Evolutionary conservation across 129 eudicot species (phyloP), one percentile per base, ranked within the genome.

Genomic region (Lactuca sativa): DNA sequence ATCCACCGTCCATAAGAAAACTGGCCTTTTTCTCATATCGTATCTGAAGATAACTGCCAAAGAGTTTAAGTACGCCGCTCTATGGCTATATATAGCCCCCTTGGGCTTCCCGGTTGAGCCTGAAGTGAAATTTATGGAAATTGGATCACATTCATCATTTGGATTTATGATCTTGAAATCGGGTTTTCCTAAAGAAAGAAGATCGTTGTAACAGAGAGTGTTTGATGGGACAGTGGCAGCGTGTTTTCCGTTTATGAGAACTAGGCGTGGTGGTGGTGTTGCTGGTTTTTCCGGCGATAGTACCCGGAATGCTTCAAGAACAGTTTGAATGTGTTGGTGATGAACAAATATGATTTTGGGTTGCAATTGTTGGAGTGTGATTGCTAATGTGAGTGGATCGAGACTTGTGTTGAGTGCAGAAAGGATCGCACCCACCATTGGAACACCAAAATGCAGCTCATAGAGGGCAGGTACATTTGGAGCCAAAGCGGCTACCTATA

Each of bases 381-480:
- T 70, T 33, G 84, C 81, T 55, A 89, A 66, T 1, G 81, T 57
- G 25, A 74, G 44, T 49, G 90, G 60, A 56, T 81, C 86, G 1
- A 89, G 79, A 61, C 78, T 77, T 51, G 96, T 77, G 74, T 88
- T 85, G n/a, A 88, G 73, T 0, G 95, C 77, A 1, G 78, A 81
- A 44, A 85, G 80, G 55, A 88, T 74, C 13, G 82, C 96, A 6
- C 96, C 92, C 4, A 84, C 82, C 87, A 89, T 86, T 64, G 96
- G 92, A 56, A 81, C 96, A 6, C 69, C 96, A 53, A 86, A 89
- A 37, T 89, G 92, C 56, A 89, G 80, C 85, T 89, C 96, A 49
- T 86, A 86, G 15, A 81, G 92, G 37, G 84, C 89, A 31, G 92
- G 88, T 30, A 78, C 73, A 15, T 89, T 89, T 38, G 92, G 89